Evolutionary conservation across 768 basidiomycete genomes (phyloP), one percentile per base, ranked within the genome.

Genomic region (Lactifluus pinguis): DNA sequence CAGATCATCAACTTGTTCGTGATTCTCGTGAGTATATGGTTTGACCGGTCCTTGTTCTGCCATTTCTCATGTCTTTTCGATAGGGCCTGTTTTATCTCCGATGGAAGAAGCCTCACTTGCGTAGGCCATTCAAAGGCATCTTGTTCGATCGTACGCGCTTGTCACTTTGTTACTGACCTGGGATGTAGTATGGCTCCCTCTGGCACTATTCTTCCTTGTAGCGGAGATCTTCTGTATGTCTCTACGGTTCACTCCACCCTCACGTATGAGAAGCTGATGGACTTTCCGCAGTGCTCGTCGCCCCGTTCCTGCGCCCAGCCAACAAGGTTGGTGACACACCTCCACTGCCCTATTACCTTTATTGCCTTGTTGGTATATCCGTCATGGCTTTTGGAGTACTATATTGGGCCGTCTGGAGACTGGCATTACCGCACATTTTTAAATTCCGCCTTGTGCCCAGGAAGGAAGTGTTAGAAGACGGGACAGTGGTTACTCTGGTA

Each of bases 1-100:
- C 82, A 83, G 59, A 81, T 84, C 36, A 77, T 85, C 66, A 79
- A 80, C 60, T 67, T 84, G 5, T 81, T 83, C 65, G 75, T 84
- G 50, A 75, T 83, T 39, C 38, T 78, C n/a, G 82, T 83, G 62
- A 71, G 44, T 25, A 25, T 25, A 25, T 2, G 0, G 11, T 17
- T 41, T 55, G 45, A 41, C 25, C 3, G 10, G n/a, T 21, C 21
- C 11, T 36, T 14, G 38, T 44, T 21, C 30, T 17, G 6, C 15
- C 4, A 10, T 14, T 25, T 42, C 52, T 56, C 0, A 59, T 50
- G 6, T 7, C 6, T 7, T 34, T 39, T 39, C n/a, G 17, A 44
- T 19, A 80, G 76, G 82, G 81, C 9, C 72, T 83, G 3, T 82
- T 84, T 68, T 84, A 78, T 74, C 70, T 84, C 44, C 69, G 83